Conservation (phyloP, 805 yeast species). For the Priceomyces haplophilus region DNA sequence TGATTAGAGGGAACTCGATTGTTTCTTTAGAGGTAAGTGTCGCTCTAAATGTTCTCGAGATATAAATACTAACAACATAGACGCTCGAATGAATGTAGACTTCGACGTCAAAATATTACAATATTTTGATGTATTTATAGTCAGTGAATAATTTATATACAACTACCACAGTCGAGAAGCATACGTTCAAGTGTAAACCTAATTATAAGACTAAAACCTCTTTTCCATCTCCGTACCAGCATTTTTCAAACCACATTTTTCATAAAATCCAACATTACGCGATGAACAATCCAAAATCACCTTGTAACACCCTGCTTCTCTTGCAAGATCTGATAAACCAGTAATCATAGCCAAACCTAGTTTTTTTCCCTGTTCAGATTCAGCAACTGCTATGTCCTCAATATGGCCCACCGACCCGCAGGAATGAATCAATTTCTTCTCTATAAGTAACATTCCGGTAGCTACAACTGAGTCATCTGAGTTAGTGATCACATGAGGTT, state of each 20-base stretch:
- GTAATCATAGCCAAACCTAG: constrained; percentile 70
- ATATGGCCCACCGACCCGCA: constrained; percentile 90
- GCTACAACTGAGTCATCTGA: constrained; percentile 61
- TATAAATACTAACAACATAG: constrained; percentile 28
- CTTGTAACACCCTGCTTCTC: constrained; percentile 72
- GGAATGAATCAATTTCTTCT: constrained; percentile 76
- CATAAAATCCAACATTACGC: constrained; percentile 80
- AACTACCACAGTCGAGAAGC: background rate
- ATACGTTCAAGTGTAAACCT: background rate
- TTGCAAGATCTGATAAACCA: constrained; percentile 58
- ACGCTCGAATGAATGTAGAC: constrained; percentile 31
- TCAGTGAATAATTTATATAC: background rate
- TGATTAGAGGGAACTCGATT: constrained; percentile 76
- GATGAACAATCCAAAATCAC: constrained; percentile 84
- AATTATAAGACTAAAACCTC: constrained; percentile 31
- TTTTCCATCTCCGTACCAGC: constrained; percentile 71
- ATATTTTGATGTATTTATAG: too few species aligned
- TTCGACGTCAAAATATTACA: too few species aligned
- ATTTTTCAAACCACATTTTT: constrained; percentile 73
- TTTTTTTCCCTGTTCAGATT: constrained; percentile 75
- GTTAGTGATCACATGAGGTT: constrained; percentile 66
- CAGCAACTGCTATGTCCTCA: constrained; percentile 85
- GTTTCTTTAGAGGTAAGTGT: constrained; percentile 63
- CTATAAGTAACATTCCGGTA: constrained; percentile 78
- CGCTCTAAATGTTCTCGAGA: background rate